Evolutionary conservation across 2,329 filamentous ascomycete species (phyloP).

Genomic region (Bipolaris victoriae): DNA sequence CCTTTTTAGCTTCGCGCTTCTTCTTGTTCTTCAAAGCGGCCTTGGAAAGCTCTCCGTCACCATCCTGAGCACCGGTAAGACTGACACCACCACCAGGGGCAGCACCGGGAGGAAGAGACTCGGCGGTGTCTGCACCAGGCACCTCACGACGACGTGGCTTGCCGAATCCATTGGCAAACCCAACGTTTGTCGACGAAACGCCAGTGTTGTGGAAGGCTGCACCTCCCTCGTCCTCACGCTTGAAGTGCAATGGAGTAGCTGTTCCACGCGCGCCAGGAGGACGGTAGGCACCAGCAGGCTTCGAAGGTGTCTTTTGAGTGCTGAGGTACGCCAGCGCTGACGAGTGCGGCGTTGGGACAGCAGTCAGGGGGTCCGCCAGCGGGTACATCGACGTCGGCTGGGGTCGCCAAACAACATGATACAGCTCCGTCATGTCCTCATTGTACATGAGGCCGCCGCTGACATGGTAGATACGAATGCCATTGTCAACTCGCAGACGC

Average conservation of each 20-base stretch:
- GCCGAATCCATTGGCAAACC: conserved; percentile 77
- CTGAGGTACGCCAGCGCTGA: conserved; percentile 83
- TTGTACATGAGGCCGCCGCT: conserved; percentile 90
- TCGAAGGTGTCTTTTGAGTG: conserved; percentile 90
- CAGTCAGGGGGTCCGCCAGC: conserved; percentile 72
- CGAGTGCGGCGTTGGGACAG: conserved; percentile 77
- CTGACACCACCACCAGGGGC: conserved; percentile 70
- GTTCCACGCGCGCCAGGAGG: conserved; percentile 91
- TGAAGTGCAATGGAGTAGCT: conserved; percentile 89
- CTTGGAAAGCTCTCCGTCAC: conserved; percentile 80
- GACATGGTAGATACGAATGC: conserved; percentile 93
- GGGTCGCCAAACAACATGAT: conserved; percentile 86
- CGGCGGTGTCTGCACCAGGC: conserved; percentile 80
- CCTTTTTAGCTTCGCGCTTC: conserved; percentile 93
- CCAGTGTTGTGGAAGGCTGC: conserved; percentile 86
- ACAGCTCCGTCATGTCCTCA: conserved; percentile 92
- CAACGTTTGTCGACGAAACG: conserved; percentile 63
- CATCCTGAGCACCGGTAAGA: conserved; percentile 67
- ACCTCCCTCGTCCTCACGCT: conserved; percentile 95
- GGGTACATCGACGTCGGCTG: conserved; percentile 67
- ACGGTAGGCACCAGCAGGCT: conserved; percentile 95
- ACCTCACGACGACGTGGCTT: conserved; percentile 75
- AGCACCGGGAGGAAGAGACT: conserved; percentile 70
- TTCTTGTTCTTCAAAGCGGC: conserved; percentile 96
- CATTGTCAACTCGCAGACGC: conserved; percentile 93